Conservation (phyloP, 1,284 basidiomycete genomes). For the Farysia itapuensis region DNA sequence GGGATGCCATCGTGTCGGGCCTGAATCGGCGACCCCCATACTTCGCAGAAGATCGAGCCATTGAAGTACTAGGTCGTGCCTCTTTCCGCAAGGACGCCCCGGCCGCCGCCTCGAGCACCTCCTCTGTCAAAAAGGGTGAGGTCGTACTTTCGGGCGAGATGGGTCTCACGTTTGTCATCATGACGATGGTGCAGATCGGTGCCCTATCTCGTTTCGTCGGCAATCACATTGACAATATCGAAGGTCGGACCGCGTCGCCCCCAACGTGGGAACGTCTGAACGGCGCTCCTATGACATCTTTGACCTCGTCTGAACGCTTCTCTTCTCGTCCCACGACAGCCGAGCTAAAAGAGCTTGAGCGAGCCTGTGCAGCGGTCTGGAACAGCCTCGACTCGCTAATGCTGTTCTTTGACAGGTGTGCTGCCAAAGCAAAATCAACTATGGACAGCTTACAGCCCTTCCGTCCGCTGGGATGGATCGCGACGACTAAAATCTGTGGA, state of each 20-base stretch:
- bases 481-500: conserved; percentile 40
- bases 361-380: conserved; percentile 46
- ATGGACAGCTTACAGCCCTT: conserved; percentile 47
- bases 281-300: conserved; percentile 16
- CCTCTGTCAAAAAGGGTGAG: conserved; percentile 2
- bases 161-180: conserved; percentile 50
- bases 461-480: conserved; percentile 45
- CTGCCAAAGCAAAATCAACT: conserved; percentile 34
- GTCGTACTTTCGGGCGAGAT: conserved; percentile 49
- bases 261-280: conserved; percentile 25
- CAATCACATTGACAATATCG: conserved; percentile 36
- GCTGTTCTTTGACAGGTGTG: conserved; percentile 51
- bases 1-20: conserved; percentile 38
- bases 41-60: conserved; percentile 42
- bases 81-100: conserved; percentile 14
- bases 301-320: conserved; percentile 11
- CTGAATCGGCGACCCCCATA: conserved; percentile 27
- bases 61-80: conserved; percentile 34
- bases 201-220: conserved; percentile 46
- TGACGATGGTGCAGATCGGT: conserved; percentile 52
- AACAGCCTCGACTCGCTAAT: conserved; percentile 48
- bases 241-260: conserved; percentile 18
- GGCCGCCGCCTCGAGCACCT: neutral
- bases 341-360: conserved; percentile 43
- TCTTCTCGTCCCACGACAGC: conserved; percentile 24